Percentiles rank a stretch among this genome's conserved stretches.
Conservation (phyloP, 225 moss, liverwort and hornwort genomes). For the Pseudisothecium myosuroides region DNA sequence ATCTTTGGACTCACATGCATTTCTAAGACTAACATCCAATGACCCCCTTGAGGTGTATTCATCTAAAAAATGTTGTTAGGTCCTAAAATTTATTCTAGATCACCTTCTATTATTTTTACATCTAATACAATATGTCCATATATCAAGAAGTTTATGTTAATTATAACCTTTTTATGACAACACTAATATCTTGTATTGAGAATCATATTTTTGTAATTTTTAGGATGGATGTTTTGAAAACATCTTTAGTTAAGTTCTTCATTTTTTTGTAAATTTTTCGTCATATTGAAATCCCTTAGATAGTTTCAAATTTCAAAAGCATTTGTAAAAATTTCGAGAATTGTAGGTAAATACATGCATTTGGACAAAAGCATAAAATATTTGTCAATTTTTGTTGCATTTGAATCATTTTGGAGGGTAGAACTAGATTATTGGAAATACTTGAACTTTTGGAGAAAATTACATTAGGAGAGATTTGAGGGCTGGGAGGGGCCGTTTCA, state of each 20-base stretch:
- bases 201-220: background rate
- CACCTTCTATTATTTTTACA: background rate
- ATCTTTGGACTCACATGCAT: too few relatives aligned
- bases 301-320: background rate
- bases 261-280: background rate
- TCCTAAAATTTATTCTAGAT: background rate
- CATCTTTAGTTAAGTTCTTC: accelerated
- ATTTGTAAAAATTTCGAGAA: accelerated
- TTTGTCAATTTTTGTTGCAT: background rate
- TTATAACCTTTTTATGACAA: background rate
- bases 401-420: background rate
- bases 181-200: background rate
- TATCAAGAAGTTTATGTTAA: background rate
- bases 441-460: background rate
- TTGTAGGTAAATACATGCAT: background rate
- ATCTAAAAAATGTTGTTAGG: background rate
- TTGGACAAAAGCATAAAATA: background rate
- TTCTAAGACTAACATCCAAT: too few relatives aligned
- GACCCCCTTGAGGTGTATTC: background rate
- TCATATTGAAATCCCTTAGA: background rate
- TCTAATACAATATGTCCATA: background rate
- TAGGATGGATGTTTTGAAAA: background rate
- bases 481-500: too few relatives aligned
- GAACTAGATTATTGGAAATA: accelerated
- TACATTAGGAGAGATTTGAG: too few relatives aligned